Conservation (phyloP, 2,329 filamentous ascomycete genomes). For the Parafenestella ontariensis region DNA sequence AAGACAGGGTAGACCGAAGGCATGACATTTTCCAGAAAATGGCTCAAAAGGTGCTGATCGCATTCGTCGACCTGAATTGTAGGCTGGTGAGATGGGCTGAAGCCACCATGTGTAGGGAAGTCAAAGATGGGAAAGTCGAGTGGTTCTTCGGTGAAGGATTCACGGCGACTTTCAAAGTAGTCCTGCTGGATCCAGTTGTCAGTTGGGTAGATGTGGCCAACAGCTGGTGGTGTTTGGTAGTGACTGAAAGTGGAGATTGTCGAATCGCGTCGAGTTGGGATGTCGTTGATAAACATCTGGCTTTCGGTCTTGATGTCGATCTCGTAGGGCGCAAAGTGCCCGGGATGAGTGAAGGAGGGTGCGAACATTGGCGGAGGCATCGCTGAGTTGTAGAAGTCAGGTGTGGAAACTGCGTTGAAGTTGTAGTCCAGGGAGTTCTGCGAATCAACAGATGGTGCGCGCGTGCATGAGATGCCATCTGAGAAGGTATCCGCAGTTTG, state of each 20-base stretch:
- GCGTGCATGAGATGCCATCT: constrained; percentile 71
- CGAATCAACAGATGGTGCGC: constrained; percentile 81
- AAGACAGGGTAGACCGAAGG: constrained; percentile 91
- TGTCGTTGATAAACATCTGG: constrained; percentile 91
- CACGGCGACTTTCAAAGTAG: constrained; percentile 70
- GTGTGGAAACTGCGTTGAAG: constrained; percentile 69
- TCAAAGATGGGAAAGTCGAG: constrained; percentile 82
- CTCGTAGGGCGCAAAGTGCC: constrained; percentile 80
- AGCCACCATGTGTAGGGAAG: constrained; percentile 71
- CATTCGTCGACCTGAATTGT: constrained; percentile 84
- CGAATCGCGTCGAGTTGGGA: constrained; percentile 84
- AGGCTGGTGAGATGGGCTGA: constrained; percentile 69
- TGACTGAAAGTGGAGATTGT: constrained; percentile 92
- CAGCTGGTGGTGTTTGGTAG: constrained; percentile 79
- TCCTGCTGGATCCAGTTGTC: constrained; percentile 77
- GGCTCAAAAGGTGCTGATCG: constrained; percentile 85
- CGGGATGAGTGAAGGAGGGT: constrained; percentile 59
- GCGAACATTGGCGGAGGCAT: constrained; percentile 61
- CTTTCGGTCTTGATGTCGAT: constrained; percentile 95
- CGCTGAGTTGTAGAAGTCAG: constrained; percentile 66
- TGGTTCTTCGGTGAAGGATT: constrained; percentile 66
- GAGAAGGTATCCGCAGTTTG: constrained; percentile 82
- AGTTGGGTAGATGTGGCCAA: constrained; percentile 70
- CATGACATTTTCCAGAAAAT: constrained; percentile 88
- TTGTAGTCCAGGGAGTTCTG: constrained; percentile 70